A percentile compares a stretch with the other conserved stretches of the same genome.
Evolutionary conservation across 2,329 filamentous ascomycete species (phyloP).

Genomic region (Curvularia eragrostidis): DNA sequence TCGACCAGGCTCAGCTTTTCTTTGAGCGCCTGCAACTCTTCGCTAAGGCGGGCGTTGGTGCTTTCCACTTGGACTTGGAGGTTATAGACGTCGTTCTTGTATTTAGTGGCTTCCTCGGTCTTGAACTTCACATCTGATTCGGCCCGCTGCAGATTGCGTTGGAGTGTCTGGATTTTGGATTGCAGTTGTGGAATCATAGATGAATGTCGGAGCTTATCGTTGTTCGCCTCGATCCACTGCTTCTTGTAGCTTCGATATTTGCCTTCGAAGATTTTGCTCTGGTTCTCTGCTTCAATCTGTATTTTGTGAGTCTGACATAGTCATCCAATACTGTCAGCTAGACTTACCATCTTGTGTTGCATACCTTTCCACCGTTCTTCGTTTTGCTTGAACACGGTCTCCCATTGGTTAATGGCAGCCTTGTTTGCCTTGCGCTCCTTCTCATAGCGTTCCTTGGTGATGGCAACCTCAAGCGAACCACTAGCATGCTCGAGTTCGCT

Average conservation of each 20-base stretch:
- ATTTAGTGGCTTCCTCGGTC: constrained; percentile 41
- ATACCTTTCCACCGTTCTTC: constrained; percentile 39
- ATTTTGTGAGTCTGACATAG: constrained; percentile 4
- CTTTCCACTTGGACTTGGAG: constrained; percentile 59
- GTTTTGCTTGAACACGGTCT: constrained; percentile 39
- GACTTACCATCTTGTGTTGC: constrained; percentile 37
- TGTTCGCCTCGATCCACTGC: constrained; percentile 31
- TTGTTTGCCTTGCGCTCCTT: constrained; percentile 39
- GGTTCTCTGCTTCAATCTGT: constrained; percentile 34
- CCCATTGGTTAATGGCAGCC: constrained; percentile 44
- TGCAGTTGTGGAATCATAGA: constrained; percentile 37
- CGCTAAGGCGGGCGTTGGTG: constrained; percentile 68
- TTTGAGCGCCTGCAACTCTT: constrained; percentile 69
- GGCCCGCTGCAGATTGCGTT: constrained; percentile 35
- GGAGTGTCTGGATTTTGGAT: constrained; percentile 38
- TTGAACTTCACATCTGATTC: constrained; percentile 44
- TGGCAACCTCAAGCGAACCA: constrained; percentile 31
- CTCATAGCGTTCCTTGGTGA: constrained; percentile 40
- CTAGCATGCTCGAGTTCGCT: constrained; percentile 30
- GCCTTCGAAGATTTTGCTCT: constrained; percentile 32
- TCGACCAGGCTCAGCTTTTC: constrained; percentile 71
- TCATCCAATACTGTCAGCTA: not conserved
- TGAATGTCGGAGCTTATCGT: constrained; percentile 31
- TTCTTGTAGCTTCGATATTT: constrained; percentile 40
- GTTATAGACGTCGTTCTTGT: constrained; percentile 55